Evolutionary conservation across 2,329 filamentous ascomycete genomes (phyloP).

Genomic region (Keithomyces neogunnii): DNA sequence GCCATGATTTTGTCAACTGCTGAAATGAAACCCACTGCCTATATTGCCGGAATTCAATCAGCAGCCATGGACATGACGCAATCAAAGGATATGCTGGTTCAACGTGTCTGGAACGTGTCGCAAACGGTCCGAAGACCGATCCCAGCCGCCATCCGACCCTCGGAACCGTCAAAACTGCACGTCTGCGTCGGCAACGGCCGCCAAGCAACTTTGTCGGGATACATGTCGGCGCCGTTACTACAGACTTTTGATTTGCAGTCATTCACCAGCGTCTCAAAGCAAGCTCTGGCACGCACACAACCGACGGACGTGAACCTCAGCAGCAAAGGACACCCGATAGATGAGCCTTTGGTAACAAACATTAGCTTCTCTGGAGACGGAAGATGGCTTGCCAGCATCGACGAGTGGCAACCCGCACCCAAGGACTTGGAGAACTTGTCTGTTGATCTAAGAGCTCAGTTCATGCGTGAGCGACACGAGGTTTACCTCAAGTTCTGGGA

Average conservation of each 20-base stretch:
- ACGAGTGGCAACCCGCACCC: slow-evolving; percentile 75
- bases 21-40: slow-evolving; percentile 76
- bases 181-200: slow-evolving; percentile 58
- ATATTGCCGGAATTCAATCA: slow-evolving; percentile 74
- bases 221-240: slow-evolving; percentile 49
- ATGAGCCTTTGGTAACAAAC: slow-evolving; percentile 69
- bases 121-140: slow-evolving; percentile 40
- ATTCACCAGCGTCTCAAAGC: slow-evolving; percentile 70
- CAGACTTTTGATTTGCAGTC: slow-evolving; percentile 83
- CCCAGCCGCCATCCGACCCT: slow-evolving; percentile 55
- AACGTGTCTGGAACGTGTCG: slow-evolving; percentile 38
- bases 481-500: slow-evolving; percentile 89
- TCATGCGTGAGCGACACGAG: slow-evolving; percentile 52
- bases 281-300: slow-evolving; percentile 83
- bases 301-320: slow-evolving; percentile 72
- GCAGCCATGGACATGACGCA: slow-evolving; percentile 40
- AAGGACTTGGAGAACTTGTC: slow-evolving; percentile 51
- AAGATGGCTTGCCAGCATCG: slow-evolving; percentile 82
- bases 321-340: slow-evolving; percentile 60
- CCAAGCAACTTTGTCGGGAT: slow-evolving; percentile 43
- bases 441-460: slow-evolving; percentile 30
- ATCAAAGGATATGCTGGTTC: slow-evolving; percentile 44
- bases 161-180: slow-evolving; percentile 54
- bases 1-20: slow-evolving; percentile 83
- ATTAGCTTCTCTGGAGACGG: slow-evolving; percentile 74